Conservation (phyloP, 2,329 filamentous ascomycete species). For the Botryosphaeria dothidea region DNA sequence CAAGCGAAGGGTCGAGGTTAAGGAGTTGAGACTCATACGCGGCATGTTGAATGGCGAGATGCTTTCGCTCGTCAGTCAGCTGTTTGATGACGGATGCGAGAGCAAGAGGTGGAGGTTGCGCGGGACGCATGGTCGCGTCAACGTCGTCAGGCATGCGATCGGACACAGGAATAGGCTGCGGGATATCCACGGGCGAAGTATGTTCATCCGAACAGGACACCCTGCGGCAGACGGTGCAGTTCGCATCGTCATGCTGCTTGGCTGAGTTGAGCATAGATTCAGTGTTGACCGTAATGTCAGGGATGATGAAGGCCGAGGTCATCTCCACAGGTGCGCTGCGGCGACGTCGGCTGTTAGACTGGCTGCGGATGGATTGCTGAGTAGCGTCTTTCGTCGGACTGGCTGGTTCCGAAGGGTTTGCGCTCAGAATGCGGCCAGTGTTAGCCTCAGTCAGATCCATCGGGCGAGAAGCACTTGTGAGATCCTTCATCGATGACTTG, state of each 20-base stretch:
- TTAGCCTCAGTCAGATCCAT: constrained; percentile 18
- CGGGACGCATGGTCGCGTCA: constrained; percentile 60
- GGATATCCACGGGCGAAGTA: constrained; percentile 35
- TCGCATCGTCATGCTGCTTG: constrained; percentile 51
- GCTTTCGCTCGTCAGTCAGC: constrained; percentile 75
- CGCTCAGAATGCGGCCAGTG: constrained; percentile 18
- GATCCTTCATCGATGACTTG: constrained; percentile 20
- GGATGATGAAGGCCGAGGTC: constrained; percentile 66
- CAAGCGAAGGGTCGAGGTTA: constrained; percentile 53
- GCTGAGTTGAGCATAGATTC: constrained; percentile 27
- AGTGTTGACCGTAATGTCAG: constrained; percentile 58
- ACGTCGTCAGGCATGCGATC: constrained; percentile 54
- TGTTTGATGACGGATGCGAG: constrained; percentile 82
- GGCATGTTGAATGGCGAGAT: constrained; percentile 71
- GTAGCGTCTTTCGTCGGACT: constrained; percentile 36
- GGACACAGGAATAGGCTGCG: constrained; percentile 53
- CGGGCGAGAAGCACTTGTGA: constrained; percentile 15
- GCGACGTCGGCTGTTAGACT: constrained; percentile 53
- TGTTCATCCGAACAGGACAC: constrained; percentile 33
- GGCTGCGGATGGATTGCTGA: constrained; percentile 51
- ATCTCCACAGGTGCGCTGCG: constrained; percentile 54
- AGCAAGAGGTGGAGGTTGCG: constrained; percentile 69
- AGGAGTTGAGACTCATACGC: constrained; percentile 55
- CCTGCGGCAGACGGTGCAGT: constrained; percentile 59
- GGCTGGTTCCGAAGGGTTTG: not conserved